These are phyloP conservation scores for Blastomyces silverae DNA, from an alignment of 2,329 filamentous ascomycete genomes.

Conservation along the genomic window DNA sequence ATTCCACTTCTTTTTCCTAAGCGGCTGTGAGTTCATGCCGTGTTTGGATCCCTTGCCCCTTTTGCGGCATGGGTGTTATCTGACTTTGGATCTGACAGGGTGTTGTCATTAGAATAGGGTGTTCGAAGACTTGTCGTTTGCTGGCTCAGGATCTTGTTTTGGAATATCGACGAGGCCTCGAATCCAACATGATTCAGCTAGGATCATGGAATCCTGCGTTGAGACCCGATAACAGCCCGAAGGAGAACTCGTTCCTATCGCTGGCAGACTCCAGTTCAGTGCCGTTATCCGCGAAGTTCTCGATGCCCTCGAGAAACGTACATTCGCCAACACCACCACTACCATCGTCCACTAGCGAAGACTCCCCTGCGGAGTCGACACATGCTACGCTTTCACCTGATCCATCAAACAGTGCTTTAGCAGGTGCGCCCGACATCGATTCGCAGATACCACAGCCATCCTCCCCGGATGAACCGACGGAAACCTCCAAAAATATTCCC, in stretches of 20 bases:
- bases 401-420: neutral
- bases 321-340: neutral
- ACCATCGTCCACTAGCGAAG: neutral
- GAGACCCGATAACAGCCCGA: conserved; percentile 38
- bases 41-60: conserved; percentile 8
- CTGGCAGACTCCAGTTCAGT: neutral
- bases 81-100: neutral
- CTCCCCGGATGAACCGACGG: neutral
- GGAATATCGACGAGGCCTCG: conserved; percentile 11
- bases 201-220: conserved; percentile 53
- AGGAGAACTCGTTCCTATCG: neutral
- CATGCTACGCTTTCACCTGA: neutral
- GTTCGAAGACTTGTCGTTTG: neutral
- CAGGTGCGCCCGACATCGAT: neutral
- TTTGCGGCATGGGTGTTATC: conserved; percentile 4
- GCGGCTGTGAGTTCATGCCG: conserved; percentile 3
- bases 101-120: neutral
- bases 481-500: neutral
- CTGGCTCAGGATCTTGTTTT: conserved; percentile 16
- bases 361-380: neutral
- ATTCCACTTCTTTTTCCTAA: neutral
- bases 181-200: conserved; percentile 17
- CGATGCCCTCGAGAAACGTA: neutral
- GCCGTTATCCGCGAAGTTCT: conserved; percentile 5
- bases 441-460: neutral